A percentile compares a stretch with the other conserved stretches of the same genome.
These are phyloP conservation scores for Musa acuminata DNA, from an alignment of 176 grass and related monocot species.

Conservation along the genomic window DNA sequence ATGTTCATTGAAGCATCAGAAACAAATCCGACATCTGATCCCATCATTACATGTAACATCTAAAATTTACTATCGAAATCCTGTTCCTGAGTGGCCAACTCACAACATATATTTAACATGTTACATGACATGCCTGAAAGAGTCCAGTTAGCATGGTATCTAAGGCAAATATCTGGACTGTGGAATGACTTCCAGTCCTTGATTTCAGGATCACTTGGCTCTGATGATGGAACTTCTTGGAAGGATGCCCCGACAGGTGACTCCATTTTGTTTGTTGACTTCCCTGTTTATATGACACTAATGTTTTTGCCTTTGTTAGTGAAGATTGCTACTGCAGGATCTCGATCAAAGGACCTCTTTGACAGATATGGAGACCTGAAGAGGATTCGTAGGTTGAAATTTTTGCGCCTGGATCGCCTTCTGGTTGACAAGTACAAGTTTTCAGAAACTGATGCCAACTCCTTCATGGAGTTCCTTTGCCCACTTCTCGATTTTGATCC, in stretches of 20 bases:
- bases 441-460: constrained; percentile 34
- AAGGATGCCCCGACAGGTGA: constrained; percentile 78
- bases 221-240: constrained; percentile 90
- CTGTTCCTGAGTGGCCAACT: too few relatives aligned
- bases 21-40: too few relatives aligned
- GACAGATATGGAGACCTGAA: constrained; percentile 71
- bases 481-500: constrained; percentile 68
- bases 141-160: not conserved
- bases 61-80: too few relatives aligned
- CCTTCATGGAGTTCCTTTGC: constrained; percentile 47
- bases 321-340: constrained; percentile 59
- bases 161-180: too few relatives aligned
- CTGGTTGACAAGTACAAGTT: constrained; percentile 62
- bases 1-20: too few relatives aligned
- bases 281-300: not conserved
- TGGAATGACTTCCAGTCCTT: not conserved
- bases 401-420: constrained; percentile 44
- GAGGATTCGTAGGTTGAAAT: constrained; percentile 60
- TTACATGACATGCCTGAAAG: not conserved
- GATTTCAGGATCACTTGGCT: constrained; percentile 76
- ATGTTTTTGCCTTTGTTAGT: constrained; percentile 2
- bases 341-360: constrained; percentile 73
- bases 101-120: not conserved
- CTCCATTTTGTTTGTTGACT: not conserved
- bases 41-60: too few relatives aligned